Evolutionary conservation across 2,329 filamentous ascomycete genomes (phyloP), one percentile per base, ranked within the genome.

Genomic region (Trichophyton rubrum): DNA sequence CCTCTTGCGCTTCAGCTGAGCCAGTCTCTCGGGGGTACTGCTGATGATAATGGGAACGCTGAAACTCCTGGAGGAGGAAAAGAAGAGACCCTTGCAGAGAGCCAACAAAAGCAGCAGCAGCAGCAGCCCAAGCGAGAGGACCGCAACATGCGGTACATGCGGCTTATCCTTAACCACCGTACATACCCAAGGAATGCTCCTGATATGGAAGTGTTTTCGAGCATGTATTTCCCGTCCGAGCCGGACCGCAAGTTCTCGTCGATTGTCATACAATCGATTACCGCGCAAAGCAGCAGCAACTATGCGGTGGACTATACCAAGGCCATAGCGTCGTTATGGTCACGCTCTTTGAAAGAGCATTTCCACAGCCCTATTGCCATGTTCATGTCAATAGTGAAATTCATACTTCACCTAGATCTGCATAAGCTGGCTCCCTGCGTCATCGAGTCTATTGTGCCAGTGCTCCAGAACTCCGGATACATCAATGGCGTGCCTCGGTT

Each of bases 121-220:
- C 51, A 55, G 27, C 51, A 55, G 40, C 63, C 68, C 51, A 64
- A 63, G 57, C 56, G 60, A 35, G 64, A 69, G 43, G 64, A 70
- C 59, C 64, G 63, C 43, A 68, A 72, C 60, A 61, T 71, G 20
- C 68, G 68, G 17, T 75, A 81, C 59, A 73, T 85, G 59, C 82
- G 82, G 67, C 76, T 73, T 11, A 72, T 85, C 40, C 70, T 85
- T 27, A 79, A 81, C 59, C 80, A 85, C 65, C 76, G 75, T n/a
- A 75, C 77, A n/a, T 71, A 70, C 15, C 75, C 74, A 27, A 72
- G 74, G 43, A 72, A 76, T 51, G 74, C 80, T 38, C 76, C 78
- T 45, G 78, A 81, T 24, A 69, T 86, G 1, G 83, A 85, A 69
- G 73, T 77, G 1, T 72, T 86, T 61, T 71, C 79, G 3, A 76